These are phyloP conservation scores for Aspergillus felis DNA, from an alignment of 2,329 filamentous ascomycete genomes.

Conservation along the genomic window DNA sequence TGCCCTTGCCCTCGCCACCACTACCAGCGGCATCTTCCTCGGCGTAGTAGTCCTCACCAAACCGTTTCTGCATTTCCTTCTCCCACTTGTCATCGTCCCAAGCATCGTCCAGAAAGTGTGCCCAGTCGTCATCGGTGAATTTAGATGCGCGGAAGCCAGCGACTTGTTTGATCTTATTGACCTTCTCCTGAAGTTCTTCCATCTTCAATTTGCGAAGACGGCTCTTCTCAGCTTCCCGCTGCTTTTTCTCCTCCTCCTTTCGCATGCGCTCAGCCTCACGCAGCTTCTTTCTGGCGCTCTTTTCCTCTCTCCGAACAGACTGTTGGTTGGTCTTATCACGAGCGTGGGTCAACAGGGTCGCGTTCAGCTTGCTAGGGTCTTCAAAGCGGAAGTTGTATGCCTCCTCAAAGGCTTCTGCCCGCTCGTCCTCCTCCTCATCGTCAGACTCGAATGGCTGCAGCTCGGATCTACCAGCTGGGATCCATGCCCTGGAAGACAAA, in stretches of 20 bases:
- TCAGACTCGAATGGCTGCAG: slow-evolving; percentile 90
- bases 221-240: slow-evolving; percentile 75
- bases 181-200: slow-evolving; percentile 82
- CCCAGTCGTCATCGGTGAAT: slow-evolving; percentile 74
- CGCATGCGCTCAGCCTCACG: slow-evolving; percentile 73
- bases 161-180: slow-evolving; percentile 82
- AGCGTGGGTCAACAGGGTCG: slow-evolving; percentile 81
- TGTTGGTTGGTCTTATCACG: slow-evolving; percentile 78
- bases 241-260: slow-evolving; percentile 72
- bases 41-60: slow-evolving; percentile 88
- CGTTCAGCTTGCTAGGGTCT: slow-evolving; percentile 81
- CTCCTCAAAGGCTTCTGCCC: slow-evolving; percentile 82
- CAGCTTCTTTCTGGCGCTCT: slow-evolving; percentile 69
- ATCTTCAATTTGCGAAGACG: slow-evolving; percentile 82
- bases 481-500: slow-evolving; percentile 87
- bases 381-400: slow-evolving; percentile 97
- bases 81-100: slow-evolving; percentile 93
- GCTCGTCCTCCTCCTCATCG: slow-evolving; percentile 69
- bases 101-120: slow-evolving; percentile 75
- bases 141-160: slow-evolving; percentile 70
- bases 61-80: slow-evolving; percentile 78
- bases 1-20: slow-evolving; percentile 40
- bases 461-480: slow-evolving; percentile 60
- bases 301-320: slow-evolving; percentile 81
- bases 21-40: slow-evolving; percentile 55